Evolutionary conservation across 2,329 filamentous ascomycete species (phyloP).

Genomic region (Curvularia lunata): DNA sequence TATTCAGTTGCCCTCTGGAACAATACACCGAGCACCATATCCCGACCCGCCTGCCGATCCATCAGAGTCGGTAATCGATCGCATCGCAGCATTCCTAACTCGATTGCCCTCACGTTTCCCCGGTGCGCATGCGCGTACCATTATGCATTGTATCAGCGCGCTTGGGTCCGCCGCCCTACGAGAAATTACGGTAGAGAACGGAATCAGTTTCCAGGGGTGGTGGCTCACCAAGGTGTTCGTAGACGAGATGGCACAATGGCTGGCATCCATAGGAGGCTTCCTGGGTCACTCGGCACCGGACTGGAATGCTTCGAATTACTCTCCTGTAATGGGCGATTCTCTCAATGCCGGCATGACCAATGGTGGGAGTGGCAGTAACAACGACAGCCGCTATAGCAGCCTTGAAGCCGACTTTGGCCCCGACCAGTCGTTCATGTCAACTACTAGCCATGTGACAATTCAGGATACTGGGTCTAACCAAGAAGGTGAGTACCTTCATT

Average conservation of each 20-base stretch:
- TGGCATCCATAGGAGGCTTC: conserved; percentile 89
- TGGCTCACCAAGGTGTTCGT: conserved; percentile 96
- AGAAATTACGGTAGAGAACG: conserved; percentile 79
- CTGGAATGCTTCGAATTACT: conserved; percentile 33
- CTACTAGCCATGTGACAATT: conserved; percentile 30
- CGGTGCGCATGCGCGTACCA: conserved; percentile 72
- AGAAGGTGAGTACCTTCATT: conserved; percentile 39
- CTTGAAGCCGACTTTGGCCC: conserved; percentile 47
- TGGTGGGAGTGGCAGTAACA: conserved; percentile 47
- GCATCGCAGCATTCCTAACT: conserved; percentile 76
- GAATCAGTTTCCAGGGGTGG: conserved; percentile 86
- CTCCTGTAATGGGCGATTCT: conserved; percentile 39
- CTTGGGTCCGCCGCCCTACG: conserved; percentile 79
- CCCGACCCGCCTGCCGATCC: conserved; percentile 36
- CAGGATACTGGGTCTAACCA: conserved; percentile 32
- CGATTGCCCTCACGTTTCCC: conserved; percentile 74
- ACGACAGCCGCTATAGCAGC: conserved; percentile 49
- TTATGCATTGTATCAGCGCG: conserved; percentile 77
- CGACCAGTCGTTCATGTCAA: conserved; percentile 43
- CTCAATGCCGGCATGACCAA: conserved; percentile 41
- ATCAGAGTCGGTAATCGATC: conserved; percentile 69
- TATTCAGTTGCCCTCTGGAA: conserved; percentile 68
- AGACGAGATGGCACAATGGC: conserved; percentile 90
- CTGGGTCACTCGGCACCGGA: conserved; percentile 61
- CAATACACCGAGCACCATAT: conserved; percentile 46